phyloP scores from a whole-genome alignment of 257 asterid genomes.

The Ehretia macrophylla region DNA sequence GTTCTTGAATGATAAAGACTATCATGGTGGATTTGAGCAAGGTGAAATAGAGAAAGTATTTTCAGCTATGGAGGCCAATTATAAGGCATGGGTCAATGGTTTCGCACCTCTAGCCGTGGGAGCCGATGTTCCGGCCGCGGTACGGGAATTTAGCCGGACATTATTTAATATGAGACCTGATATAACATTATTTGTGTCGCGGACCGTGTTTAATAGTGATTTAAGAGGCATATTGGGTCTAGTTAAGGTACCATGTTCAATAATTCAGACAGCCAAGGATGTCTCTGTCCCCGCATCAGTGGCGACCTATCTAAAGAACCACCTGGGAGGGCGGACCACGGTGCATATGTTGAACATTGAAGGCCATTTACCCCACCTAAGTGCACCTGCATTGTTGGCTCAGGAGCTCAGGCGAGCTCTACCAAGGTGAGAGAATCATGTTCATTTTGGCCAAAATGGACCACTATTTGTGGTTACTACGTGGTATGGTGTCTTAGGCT shows the following conservation, averaged over 20 bases:
- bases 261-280: slow-evolving; percentile 82
- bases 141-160: slow-evolving; percentile 77
- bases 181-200: slow-evolving; percentile 69
- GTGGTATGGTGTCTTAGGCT: neutral
- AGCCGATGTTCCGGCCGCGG: slow-evolving; percentile 93
- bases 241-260: slow-evolving; percentile 72
- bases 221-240: slow-evolving; percentile 69
- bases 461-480: neutral
- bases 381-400: slow-evolving; percentile 79
- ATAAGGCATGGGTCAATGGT: slow-evolving; percentile 90
- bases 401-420: slow-evolving; percentile 74
- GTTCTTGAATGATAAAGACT: slow-evolving; percentile 64
- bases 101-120: slow-evolving; percentile 95
- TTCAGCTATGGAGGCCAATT: slow-evolving; percentile 84
- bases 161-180: slow-evolving; percentile 91
- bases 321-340: slow-evolving; percentile 77
- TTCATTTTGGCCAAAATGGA: neutral
- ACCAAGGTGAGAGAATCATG: slow-evolving; percentile 10
- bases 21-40: slow-evolving; percentile 84
- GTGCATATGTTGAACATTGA: slow-evolving; percentile 60
- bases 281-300: slow-evolving; percentile 82
- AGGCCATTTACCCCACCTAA: slow-evolving; percentile 89
- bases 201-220: slow-evolving; percentile 71
- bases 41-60: slow-evolving; percentile 66
- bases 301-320: slow-evolving; percentile 59